Percentiles rank a stretch among this genome's conserved stretches.
These are phyloP conservation scores for Komagataea norvegica DNA, from an alignment of 1,139 yeast species.

Conservation along the genomic window DNA sequence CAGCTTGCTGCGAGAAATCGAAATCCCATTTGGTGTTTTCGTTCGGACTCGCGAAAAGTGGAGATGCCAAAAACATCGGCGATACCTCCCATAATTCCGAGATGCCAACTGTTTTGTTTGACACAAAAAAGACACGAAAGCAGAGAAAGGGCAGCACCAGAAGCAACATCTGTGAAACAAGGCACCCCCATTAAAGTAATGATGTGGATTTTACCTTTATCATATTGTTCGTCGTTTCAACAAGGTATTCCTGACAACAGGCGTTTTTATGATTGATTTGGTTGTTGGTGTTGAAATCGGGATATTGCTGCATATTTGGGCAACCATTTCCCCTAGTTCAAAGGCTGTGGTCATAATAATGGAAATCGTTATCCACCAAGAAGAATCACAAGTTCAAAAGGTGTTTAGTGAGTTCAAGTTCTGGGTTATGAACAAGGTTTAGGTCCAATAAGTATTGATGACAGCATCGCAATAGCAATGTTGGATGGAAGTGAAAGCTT, in stretches of 20 bases:
- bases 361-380: constrained; percentile 47
- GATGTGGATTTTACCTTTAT: constrained; percentile 35
- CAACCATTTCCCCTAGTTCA: constrained; percentile 38
- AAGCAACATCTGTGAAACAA: constrained; percentile 35
- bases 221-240: constrained; percentile 38
- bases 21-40: background rate
- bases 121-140: constrained; percentile 2
- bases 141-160: constrained; percentile 26
- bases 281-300: constrained; percentile 42
- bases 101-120: background rate
- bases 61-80: no score
- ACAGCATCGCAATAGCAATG: no score
- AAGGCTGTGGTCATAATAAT: constrained; percentile 27
- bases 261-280: constrained; percentile 42
- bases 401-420: constrained; percentile 36
- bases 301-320: constrained; percentile 31
- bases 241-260: constrained; percentile 47
- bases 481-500: no score
- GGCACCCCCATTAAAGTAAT: constrained; percentile 38
- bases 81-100: no score
- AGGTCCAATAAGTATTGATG: constrained; percentile 11
- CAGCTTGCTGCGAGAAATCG: no score
- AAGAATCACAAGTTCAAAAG: constrained; percentile 25
- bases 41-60: background rate
- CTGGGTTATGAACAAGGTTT: constrained; percentile 14